Percentiles rank a stretch among this genome's conserved stretches.
Conservation (phyloP, 345 rosid species). For the Brassica cretica region DNA sequence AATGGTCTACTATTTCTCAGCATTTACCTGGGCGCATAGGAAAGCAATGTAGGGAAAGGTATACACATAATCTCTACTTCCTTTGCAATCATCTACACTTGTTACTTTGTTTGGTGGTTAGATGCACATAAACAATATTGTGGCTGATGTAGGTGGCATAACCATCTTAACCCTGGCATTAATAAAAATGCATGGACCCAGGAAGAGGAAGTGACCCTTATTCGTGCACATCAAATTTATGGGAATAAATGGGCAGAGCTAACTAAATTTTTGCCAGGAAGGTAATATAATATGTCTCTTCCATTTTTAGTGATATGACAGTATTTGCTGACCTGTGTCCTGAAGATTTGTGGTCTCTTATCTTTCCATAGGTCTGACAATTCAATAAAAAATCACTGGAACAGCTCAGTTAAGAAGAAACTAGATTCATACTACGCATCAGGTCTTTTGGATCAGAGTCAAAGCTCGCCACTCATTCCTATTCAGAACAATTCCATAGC, state of each 20-base stretch:
- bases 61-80: constrained; percentile 16
- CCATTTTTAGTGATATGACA: neutral
- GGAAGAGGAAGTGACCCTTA: constrained; percentile 92
- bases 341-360: constrained; percentile 8
- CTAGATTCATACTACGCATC: constrained; percentile 87
- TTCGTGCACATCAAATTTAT: constrained; percentile 92
- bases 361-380: constrained; percentile 86
- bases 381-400: constrained; percentile 98
- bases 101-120: neutral
- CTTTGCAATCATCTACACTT: neutral
- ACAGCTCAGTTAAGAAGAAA: constrained; percentile 99
- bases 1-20: constrained; percentile 98
- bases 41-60: constrained; percentile 99
- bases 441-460: constrained; percentile 82
- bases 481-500: constrained; percentile 56
- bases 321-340: neutral
- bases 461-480: constrained; percentile 56
- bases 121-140: constrained; percentile 23
- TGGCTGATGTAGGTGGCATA: constrained; percentile 85
- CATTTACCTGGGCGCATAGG: constrained; percentile 99
- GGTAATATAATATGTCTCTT: constrained; percentile 48
- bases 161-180: constrained; percentile 96
- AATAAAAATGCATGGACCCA: constrained; percentile 99
- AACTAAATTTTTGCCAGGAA: constrained; percentile 93
- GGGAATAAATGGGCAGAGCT: constrained; percentile 99